Conservation (phyloP, 306 rosid species). For the Rosa chinensis region DNA sequence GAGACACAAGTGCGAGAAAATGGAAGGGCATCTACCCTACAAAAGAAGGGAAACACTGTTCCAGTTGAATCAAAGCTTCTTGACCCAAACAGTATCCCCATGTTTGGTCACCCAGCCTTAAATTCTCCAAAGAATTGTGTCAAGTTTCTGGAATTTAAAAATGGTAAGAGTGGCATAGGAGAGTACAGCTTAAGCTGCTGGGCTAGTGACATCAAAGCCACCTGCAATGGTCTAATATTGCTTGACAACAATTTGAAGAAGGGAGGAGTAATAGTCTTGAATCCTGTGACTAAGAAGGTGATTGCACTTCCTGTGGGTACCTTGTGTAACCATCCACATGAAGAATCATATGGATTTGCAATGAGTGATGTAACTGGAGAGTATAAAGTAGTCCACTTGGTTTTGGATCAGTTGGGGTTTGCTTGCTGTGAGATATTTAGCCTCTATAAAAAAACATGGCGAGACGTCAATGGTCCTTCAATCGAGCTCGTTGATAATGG, state of each 20-base stretch:
- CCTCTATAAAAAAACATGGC: slow-evolving; percentile 35
- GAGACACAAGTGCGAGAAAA: no score
- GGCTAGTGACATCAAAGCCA: slow-evolving; percentile 37
- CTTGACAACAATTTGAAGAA: slow-evolving; percentile 42
- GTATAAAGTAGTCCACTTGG: slow-evolving; percentile 52
- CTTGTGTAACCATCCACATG: slow-evolving; percentile 5
- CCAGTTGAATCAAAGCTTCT: slow-evolving; percentile 37
- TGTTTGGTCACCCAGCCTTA: slow-evolving; percentile 16
- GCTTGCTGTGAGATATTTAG: slow-evolving; percentile 40
- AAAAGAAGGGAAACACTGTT: slow-evolving; percentile 25
- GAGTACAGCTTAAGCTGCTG: slow-evolving; percentile 39
- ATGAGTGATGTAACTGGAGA: slow-evolving; percentile 18
- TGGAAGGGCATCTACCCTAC: no score
- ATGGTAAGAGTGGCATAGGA: slow-evolving; percentile 20
- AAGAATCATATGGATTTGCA: slow-evolving; percentile 48
- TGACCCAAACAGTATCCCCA: background rate
- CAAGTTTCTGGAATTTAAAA: slow-evolving; percentile 36
- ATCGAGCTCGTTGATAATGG: slow-evolving; percentile 16
- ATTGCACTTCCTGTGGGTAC: slow-evolving; percentile 44
- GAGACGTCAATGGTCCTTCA: slow-evolving; percentile 46
- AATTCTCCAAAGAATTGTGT: slow-evolving; percentile 14
- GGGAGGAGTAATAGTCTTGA: slow-evolving; percentile 40
- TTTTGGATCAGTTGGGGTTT: slow-evolving; percentile 32
- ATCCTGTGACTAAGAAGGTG: slow-evolving; percentile 51
- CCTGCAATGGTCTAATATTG: slow-evolving; percentile 51